These are phyloP conservation scores for Cicer cuneatum DNA, from an alignment of 306 rosid species.

Conservation along the genomic window DNA sequence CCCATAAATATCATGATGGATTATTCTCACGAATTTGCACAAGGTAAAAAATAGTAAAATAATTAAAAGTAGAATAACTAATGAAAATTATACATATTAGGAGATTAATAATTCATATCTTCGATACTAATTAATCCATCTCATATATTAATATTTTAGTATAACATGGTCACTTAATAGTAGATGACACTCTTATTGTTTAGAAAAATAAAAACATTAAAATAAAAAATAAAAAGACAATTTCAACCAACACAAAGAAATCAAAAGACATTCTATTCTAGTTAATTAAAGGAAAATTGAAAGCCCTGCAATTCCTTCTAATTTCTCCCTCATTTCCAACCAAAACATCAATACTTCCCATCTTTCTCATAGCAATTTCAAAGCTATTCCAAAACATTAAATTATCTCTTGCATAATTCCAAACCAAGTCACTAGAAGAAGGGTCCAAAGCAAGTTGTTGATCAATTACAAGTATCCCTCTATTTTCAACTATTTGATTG, in stretches of 20 bases:
- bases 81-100: too few species aligned
- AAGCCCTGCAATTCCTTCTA: conserved; percentile 58
- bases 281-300: conserved; percentile 25
- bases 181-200: neutral
- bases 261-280: neutral
- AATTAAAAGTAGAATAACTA: too few species aligned
- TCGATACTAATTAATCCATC: neutral
- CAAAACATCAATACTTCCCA: conserved; percentile 52
- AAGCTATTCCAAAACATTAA: conserved; percentile 43
- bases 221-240: neutral
- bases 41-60: neutral
- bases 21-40: neutral
- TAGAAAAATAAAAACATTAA: neutral
- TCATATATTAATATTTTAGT: neutral
- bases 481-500: conserved; percentile 40
- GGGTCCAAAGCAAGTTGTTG: conserved; percentile 56
- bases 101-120: neutral
- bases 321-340: conserved; percentile 53
- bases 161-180: neutral
- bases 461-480: conserved; percentile 57
- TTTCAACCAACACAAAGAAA: too few species aligned
- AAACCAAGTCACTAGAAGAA: conserved; percentile 38
- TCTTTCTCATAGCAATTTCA: conserved; percentile 54
- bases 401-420: conserved; percentile 40
- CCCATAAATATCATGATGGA: neutral